phyloP scores from a whole-genome alignment of 2,329 filamentous ascomycete genomes.

The Exophiala alcalophila region DNA sequence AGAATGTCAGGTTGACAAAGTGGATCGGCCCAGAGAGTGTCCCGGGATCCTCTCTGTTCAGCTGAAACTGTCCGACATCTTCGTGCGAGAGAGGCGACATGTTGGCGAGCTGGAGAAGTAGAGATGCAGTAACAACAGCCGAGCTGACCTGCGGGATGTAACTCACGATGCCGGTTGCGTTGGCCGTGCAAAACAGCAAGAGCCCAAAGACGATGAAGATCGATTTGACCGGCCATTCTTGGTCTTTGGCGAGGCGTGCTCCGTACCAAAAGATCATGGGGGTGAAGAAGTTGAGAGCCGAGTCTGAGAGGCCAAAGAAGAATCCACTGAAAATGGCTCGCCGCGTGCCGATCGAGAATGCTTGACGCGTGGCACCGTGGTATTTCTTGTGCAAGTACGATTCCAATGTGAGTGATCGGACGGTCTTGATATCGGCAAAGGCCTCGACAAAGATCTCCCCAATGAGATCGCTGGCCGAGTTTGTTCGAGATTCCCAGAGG shows the following conservation, averaged over 20 bases:
- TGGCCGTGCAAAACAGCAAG: conserved; percentile 77
- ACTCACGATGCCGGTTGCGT: conserved; percentile 65
- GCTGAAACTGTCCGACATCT: conserved; percentile 47
- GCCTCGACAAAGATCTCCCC: conserved; percentile 69
- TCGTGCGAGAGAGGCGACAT: conserved; percentile 57
- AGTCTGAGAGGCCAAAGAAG: conserved; percentile 75
- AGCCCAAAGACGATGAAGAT: conserved; percentile 76
- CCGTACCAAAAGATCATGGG: conserved; percentile 85
- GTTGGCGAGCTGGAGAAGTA: conserved; percentile 65
- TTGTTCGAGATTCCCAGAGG: conserved; percentile 69
- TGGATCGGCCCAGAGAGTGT: conserved; percentile 48
- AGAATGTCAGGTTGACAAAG: conserved; percentile 65
- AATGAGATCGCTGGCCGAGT: conserved; percentile 59
- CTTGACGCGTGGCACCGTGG: conserved; percentile 47
- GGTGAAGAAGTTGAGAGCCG: conserved; percentile 66
- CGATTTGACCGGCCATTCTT: conserved; percentile 51
- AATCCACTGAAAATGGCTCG: conserved; percentile 66
- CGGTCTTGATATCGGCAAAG: conserved; percentile 73
- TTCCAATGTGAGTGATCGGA: conserved; percentile 73
- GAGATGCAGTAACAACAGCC: conserved; percentile 67
- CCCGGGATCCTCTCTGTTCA: conserved; percentile 34
- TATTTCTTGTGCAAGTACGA: conserved; percentile 66
- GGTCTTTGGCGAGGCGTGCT: conserved; percentile 57
- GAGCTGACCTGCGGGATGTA: conserved; percentile 78
- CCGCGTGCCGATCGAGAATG: conserved; percentile 61